Evolutionary conservation across 1,284 basidiomycete species (phyloP).

Genomic region (Ganoderma multipileum): DNA sequence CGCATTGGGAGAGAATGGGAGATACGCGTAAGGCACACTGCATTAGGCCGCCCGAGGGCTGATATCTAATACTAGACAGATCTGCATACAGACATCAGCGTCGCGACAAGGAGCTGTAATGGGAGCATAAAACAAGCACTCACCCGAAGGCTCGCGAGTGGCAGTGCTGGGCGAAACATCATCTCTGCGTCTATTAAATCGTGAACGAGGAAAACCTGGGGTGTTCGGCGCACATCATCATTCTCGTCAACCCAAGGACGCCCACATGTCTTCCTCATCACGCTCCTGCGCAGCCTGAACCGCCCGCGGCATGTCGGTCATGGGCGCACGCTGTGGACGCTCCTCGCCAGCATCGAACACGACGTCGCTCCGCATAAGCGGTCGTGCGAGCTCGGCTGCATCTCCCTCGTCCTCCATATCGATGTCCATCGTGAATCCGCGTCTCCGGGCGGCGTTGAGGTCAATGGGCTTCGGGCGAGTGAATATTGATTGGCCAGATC

Average conservation of each 20-base stretch:
- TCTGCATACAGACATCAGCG: background rate
- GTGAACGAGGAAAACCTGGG: too few relatives aligned
- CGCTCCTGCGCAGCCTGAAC: constrained; percentile 59
- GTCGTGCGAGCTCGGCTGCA: constrained; percentile 53
- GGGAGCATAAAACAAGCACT: background rate
- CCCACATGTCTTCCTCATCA: constrained; percentile 77
- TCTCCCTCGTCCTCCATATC: constrained; percentile 76
- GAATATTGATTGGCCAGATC: constrained; percentile 94
- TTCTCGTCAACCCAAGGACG: constrained; percentile 61
- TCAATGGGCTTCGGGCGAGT: constrained; percentile 92
- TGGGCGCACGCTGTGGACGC: constrained; percentile 39
- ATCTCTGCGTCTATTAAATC: background rate
- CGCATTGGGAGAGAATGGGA: too few relatives aligned
- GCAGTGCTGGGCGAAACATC: background rate
- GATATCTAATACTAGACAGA: constrained; percentile 6
- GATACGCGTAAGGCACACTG: background rate
- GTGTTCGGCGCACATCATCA: constrained; percentile 6
- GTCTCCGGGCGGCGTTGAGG: constrained; percentile 73
- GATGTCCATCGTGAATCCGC: constrained; percentile 75
- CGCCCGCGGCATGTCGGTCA: constrained; percentile 63
- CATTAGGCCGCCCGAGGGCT: constrained; percentile 2
- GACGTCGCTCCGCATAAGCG: constrained; percentile 60
- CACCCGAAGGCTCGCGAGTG: background rate
- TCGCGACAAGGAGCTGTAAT: background rate
- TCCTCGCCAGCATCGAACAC: constrained; percentile 57